phyloP scores from a whole-genome alignment of 441 rosid genomes.

The Mallotus repandus region DNA sequence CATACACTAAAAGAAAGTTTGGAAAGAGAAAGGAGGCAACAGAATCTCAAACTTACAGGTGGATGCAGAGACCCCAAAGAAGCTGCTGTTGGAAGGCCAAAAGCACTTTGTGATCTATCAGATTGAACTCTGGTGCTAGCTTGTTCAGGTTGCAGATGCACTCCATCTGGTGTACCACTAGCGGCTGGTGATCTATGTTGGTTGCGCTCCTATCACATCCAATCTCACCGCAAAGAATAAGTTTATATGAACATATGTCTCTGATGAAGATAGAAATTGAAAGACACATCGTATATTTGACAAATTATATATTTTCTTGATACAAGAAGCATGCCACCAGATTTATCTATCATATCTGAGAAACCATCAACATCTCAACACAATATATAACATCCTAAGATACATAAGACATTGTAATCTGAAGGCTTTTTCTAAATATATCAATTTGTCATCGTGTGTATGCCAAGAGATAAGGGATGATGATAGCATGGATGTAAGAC shows the following conservation, averaged over 20 bases:
- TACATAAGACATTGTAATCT: neutral
- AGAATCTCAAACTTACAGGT: constrained; percentile 48
- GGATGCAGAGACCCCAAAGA: constrained; percentile 55
- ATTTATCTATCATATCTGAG: neutral
- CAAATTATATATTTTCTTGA: neutral
- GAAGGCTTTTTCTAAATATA: neutral
- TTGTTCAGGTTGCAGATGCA: constrained; percentile 43
- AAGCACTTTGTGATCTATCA: constrained; percentile 44
- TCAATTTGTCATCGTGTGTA: neutral
- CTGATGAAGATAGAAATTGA: constrained; percentile 1
- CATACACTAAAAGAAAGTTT: neutral
- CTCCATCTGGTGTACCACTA: constrained; percentile 28
- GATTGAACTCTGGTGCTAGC: constrained; percentile 41
- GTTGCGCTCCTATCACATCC: constrained; percentile 38
- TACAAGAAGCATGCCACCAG: neutral
- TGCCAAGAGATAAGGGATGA: neutral
- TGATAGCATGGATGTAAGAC: too few relatives aligned
- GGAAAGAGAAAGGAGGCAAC: neutral
- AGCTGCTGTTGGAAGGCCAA: constrained; percentile 56
- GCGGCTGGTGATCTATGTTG: constrained; percentile 45
- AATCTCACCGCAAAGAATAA: constrained; percentile 8
- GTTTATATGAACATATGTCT: neutral
- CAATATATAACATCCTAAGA: neutral
- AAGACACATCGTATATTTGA: constrained; percentile 6
- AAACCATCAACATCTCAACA: neutral